phyloP scores from a whole-genome alignment of 257 asterid species.

The Linaria vulgaris region DNA sequence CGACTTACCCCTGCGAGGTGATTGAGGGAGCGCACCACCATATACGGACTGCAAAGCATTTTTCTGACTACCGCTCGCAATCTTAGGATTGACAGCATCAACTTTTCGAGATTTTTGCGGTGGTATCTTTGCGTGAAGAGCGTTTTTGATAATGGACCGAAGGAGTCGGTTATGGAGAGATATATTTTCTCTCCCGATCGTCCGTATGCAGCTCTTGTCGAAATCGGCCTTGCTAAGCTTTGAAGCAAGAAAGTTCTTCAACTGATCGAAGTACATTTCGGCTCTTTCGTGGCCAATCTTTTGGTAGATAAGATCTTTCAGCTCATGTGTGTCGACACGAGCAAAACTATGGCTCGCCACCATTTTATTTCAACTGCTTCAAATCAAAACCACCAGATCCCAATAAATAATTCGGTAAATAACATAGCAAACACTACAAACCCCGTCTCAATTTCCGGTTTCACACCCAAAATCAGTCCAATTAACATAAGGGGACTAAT shows the following conservation, averaged over 20 bases:
- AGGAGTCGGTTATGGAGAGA: constrained; percentile 69
- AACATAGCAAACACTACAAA: background rate
- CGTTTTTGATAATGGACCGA: constrained; percentile 60
- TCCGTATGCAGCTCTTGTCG: constrained; percentile 49
- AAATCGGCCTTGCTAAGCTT: constrained; percentile 63
- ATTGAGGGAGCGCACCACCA: constrained; percentile 58
- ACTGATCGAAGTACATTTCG: constrained; percentile 59
- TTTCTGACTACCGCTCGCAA: constrained; percentile 53
- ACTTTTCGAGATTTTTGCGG: constrained; percentile 51
- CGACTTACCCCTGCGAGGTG: constrained; percentile 64
- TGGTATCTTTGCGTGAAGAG: constrained; percentile 52
- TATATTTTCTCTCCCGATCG: constrained; percentile 74
- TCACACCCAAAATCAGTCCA: too few relatives aligned
- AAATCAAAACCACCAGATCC: constrained; percentile 37
- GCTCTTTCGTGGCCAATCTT: constrained; percentile 76
- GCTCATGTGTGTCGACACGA: constrained; percentile 64
- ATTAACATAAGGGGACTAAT: too few relatives aligned
- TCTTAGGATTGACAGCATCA: constrained; percentile 43
- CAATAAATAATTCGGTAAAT: constrained; percentile 22
- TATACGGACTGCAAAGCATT: constrained; percentile 58
- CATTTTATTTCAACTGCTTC: constrained; percentile 48
- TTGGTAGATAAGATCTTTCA: constrained; percentile 54
- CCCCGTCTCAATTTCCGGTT: too few relatives aligned
- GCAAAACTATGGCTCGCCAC: constrained; percentile 51
- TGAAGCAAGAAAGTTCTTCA: constrained; percentile 43